Percentiles rank a stretch among this genome's conserved stretches.
Conservation (phyloP, 2,329 filamentous ascomycete genomes). For the Emericellopsis cladophorae region DNA sequence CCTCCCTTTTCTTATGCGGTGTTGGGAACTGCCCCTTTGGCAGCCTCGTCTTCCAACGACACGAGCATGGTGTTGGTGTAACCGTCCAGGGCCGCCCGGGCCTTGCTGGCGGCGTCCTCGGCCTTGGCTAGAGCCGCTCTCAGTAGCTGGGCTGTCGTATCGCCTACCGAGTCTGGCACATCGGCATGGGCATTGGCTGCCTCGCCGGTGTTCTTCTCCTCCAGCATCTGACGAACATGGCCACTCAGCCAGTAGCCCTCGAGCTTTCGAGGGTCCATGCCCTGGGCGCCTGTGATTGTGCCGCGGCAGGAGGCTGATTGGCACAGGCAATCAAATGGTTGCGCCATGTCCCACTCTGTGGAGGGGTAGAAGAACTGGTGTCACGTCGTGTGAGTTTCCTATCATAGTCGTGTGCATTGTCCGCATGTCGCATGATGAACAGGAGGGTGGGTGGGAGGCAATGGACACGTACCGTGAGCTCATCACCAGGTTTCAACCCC, state of each 20-base stretch:
- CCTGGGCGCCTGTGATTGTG: constrained; percentile 47
- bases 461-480: constrained; percentile 35
- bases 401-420: no score
- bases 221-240: constrained; percentile 44
- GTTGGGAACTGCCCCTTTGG: neutral
- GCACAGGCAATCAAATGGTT: constrained; percentile 57
- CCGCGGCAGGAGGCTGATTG: constrained; percentile 43
- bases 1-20: no score
- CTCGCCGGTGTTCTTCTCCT: constrained; percentile 19
- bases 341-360: constrained; percentile 63
- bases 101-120: constrained; percentile 32
- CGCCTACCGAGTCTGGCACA: neutral
- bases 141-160: constrained; percentile 28
- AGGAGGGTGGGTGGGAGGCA: neutral
- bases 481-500: constrained; percentile 41
- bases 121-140: constrained; percentile 28
- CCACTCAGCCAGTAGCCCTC: constrained; percentile 47
- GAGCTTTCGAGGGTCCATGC: constrained; percentile 42
- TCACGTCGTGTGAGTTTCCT: neutral
- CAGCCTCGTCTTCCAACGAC: constrained; percentile 6
- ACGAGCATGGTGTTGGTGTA: constrained; percentile 11
- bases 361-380: constrained; percentile 59
- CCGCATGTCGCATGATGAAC: neutral
- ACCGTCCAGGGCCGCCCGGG: constrained; percentile 26
- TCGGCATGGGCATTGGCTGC: constrained; percentile 1